Evolutionary conservation across 2,329 filamentous ascomycete genomes (phyloP).

Genomic region (Colletotrichum tropicicola): DNA sequence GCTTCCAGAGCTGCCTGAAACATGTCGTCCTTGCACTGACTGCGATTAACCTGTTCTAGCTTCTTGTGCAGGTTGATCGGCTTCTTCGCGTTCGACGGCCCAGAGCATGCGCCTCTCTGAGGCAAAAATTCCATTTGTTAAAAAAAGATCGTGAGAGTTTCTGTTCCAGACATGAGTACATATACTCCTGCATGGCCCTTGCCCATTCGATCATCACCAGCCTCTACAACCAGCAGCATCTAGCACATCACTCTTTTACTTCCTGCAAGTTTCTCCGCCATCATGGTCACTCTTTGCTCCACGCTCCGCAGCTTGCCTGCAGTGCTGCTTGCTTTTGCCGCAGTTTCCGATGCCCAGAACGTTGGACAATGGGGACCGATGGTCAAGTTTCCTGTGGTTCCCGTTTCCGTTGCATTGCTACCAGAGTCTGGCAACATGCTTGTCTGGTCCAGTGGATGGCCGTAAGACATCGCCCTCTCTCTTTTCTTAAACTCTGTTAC

Average conservation of each 20-base stretch:
- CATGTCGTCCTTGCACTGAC: background rate
- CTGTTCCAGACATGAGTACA: background rate
- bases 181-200: too few species aligned
- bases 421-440: conserved; percentile 21
- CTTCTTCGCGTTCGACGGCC: background rate
- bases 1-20: background rate
- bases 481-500: background rate
- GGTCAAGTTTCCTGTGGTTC: conserved; percentile 45
- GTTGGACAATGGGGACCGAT: conserved; percentile 44
- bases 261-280: background rate
- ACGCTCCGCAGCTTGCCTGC: background rate
- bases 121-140: too few species aligned
- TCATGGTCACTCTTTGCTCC: conserved; percentile 2
- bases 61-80: background rate
- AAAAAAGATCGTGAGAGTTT: background rate
- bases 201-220: background rate
- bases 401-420: conserved; percentile 37
- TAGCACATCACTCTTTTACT: background rate
- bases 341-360: conserved; percentile 8
- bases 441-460: conserved; percentile 21
- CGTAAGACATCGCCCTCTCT: background rate
- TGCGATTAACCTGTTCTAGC: background rate
- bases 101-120: background rate
- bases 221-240: background rate
- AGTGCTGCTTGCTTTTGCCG: background rate